Evolutionary conservation across 257 asterid genomes (phyloP).

Genomic region (Solanum sejunctum): DNA sequence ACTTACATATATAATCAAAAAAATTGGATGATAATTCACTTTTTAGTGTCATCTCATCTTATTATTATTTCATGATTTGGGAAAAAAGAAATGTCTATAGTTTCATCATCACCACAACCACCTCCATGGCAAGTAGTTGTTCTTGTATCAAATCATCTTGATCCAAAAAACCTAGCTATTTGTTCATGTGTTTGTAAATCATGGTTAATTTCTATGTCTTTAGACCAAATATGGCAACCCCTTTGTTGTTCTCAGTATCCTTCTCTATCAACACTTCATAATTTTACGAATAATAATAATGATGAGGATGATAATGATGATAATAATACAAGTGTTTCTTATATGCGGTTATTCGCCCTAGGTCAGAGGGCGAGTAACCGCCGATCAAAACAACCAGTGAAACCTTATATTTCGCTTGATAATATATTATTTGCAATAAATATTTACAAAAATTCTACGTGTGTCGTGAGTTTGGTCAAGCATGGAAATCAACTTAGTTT

Average conservation of each 20-base stretch:
- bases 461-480: constrained; percentile 9
- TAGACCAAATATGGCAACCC: constrained; percentile 72
- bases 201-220: constrained; percentile 50
- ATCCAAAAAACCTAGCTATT: constrained; percentile 41
- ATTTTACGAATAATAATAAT: neutral
- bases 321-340: constrained; percentile 14
- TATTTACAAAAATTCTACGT: constrained; percentile 4
- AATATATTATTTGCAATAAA: constrained; percentile 41
- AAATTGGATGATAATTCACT: neutral
- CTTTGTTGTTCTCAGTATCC: constrained; percentile 47
- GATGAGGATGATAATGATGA: neutral
- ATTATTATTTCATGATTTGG: neutral
- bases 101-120: neutral
- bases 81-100: neutral
- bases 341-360: constrained; percentile 37
- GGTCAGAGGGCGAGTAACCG: constrained; percentile 40
- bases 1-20: neutral
- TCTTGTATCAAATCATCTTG: constrained; percentile 46
- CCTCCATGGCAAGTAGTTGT: constrained; percentile 69
- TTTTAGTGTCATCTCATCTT: neutral
- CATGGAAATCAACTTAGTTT: constrained; percentile 21
- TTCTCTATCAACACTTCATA: constrained; percentile 48
- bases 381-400: constrained; percentile 22
- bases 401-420: constrained; percentile 37
- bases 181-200: constrained; percentile 62